These are phyloP conservation scores for Rhazya stricta DNA, from an alignment of 257 asterid genomes.

Conservation along the genomic window DNA sequence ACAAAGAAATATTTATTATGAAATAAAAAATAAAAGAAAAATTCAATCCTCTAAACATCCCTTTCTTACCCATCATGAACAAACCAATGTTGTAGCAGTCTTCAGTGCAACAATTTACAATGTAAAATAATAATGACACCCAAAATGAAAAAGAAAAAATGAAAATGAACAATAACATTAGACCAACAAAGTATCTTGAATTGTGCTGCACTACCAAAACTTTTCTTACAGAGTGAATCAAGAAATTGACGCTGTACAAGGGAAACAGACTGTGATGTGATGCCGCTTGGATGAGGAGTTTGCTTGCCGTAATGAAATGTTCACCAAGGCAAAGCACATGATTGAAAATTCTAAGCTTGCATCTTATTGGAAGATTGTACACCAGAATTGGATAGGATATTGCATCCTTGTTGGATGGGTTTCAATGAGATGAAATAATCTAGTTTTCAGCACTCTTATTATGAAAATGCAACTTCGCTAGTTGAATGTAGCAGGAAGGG, in stretches of 20 bases:
- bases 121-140: constrained; percentile 29
- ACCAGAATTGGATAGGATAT: constrained; percentile 25
- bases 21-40: constrained; percentile 15
- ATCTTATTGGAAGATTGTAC: constrained; percentile 34
- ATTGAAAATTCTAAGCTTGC: constrained; percentile 26
- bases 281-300: constrained; percentile 29
- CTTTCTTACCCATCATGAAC: constrained; percentile 27
- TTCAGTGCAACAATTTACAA: constrained; percentile 52
- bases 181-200: constrained; percentile 34
- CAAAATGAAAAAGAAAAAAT: constrained; percentile 28
- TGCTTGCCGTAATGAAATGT: constrained; percentile 22
- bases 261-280: constrained; percentile 24
- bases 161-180: constrained; percentile 23
- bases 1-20: constrained; percentile 25
- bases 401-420: constrained; percentile 30
- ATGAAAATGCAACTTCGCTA: constrained; percentile 34
- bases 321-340: constrained; percentile 21
- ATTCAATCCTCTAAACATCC: constrained; percentile 31
- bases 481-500: constrained; percentile 9
- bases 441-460: constrained; percentile 21
- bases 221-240: constrained; percentile 75
- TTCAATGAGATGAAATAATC: constrained; percentile 40
- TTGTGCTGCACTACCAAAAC: constrained; percentile 82
- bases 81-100: constrained; percentile 31
- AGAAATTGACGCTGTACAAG: constrained; percentile 72